Evolutionary conservation across 306 rosid species (phyloP).

Genomic region (Vigna trinervia): DNA sequence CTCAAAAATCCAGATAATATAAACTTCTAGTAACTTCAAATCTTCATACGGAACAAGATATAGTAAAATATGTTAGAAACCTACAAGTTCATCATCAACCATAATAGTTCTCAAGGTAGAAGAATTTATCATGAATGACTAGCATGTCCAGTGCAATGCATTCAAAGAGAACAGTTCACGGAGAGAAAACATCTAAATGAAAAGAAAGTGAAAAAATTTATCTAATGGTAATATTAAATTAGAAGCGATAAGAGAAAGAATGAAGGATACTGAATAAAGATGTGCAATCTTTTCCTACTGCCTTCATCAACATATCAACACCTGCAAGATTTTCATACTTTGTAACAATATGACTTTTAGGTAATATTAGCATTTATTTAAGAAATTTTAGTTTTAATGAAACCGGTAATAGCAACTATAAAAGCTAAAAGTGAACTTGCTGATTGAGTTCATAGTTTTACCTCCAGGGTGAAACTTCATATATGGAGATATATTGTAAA

Average conservation of each 20-base stretch:
- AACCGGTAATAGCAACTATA: conserved; percentile 8
- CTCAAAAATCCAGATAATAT: conserved; percentile 12
- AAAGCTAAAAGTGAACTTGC: conserved; percentile 26
- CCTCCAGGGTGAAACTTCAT: conserved; percentile 32
- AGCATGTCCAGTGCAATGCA: conserved; percentile 22
- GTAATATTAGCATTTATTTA: conserved; percentile 28
- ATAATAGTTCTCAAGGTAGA: conserved; percentile 5
- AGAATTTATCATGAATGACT: conserved; percentile 28
- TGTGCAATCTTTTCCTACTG: conserved; percentile 95
- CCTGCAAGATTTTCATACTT: conserved; percentile 56
- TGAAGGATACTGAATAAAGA: conserved; percentile 90
- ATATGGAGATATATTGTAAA: conserved; percentile 27
- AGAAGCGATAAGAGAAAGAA: conserved; percentile 13
- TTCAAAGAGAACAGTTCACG: background rate
- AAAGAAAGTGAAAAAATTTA: background rate
- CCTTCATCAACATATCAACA: conserved; percentile 87
- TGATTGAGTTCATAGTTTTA: conserved; percentile 42
- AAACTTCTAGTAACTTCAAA: conserved; percentile 16
- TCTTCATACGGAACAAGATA: conserved; percentile 15
- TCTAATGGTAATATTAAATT: conserved; percentile 14
- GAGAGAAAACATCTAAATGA: conserved; percentile 19
- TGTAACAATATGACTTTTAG: background rate
- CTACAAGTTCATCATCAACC: background rate
- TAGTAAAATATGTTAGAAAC: conserved; percentile 15
- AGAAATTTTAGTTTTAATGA: background rate